Evolutionary conservation across 2,329 filamentous ascomycete species (phyloP).

Genomic region (Emericellopsis atlantica): DNA sequence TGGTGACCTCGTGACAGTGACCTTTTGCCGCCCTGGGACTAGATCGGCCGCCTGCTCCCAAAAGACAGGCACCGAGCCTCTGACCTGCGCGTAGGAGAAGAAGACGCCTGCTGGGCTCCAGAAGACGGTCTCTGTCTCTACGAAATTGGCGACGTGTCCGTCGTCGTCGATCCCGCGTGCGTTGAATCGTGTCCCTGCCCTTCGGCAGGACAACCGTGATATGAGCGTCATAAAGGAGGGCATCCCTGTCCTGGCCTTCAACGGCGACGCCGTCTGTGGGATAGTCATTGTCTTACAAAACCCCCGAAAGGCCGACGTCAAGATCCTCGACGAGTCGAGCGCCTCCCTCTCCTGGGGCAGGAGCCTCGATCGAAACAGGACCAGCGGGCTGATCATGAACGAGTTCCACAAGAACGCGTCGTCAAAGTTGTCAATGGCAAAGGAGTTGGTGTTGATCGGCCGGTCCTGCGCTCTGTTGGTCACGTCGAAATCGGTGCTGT

Average conservation of each 20-base stretch:
- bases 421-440: conserved; percentile 88
- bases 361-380: conserved; percentile 77
- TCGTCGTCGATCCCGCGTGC: conserved; percentile 96
- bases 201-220: conserved; percentile 77
- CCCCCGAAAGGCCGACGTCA: conserved; percentile 88
- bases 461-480: conserved; percentile 87
- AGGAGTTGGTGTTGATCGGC: conserved; percentile 61
- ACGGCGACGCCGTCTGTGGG: conserved; percentile 60
- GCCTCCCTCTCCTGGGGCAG: conserved; percentile 61
- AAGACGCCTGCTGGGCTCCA: conserved; percentile 67
- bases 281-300: conserved; percentile 83
- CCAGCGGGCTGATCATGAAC: conserved; percentile 90
- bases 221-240: conserved; percentile 82
- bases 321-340: conserved; percentile 74
- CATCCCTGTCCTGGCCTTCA: conserved; percentile 55
- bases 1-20: conserved; percentile 73
- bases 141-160: conserved; percentile 94
- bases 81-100: conserved; percentile 88
- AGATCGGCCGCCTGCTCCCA: conserved; percentile 91
- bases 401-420: conserved; percentile 95
- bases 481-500: conserved; percentile 95
- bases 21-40: conserved; percentile 87
- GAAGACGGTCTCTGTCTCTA: conserved; percentile 92
- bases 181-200: conserved; percentile 93
- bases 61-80: conserved; percentile 89